phyloP scores from a whole-genome alignment of 2,329 filamentous ascomycete genomes.

The Fusarium sp. region DNA sequence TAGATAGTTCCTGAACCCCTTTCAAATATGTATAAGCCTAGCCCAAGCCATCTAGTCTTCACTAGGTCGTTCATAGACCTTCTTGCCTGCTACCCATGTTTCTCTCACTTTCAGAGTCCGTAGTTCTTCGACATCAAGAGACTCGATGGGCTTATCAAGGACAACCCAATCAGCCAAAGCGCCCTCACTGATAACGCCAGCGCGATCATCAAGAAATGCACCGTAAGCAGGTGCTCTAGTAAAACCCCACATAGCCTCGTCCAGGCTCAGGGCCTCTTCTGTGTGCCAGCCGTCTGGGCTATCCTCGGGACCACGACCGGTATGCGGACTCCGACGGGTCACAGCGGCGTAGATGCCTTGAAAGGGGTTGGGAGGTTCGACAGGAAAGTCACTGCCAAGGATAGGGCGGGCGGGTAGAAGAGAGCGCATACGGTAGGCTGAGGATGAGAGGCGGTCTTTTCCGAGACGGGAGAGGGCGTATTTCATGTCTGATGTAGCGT shows the following conservation, averaged over 20 bases:
- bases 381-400: conserved; percentile 78
- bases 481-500: conserved; percentile 78
- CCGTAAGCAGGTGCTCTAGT: conserved; percentile 70
- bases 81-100: conserved; percentile 75
- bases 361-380: conserved; percentile 76
- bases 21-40: background rate
- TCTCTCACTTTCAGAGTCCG: conserved; percentile 69
- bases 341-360: conserved; percentile 78
- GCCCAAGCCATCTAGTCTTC: background rate
- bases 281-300: conserved; percentile 68
- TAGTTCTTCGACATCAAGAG: conserved; percentile 64
- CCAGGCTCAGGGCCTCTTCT: conserved; percentile 69
- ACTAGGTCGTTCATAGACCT: conserved; percentile 56
- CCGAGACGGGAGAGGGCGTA: conserved; percentile 75
- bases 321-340: conserved; percentile 70
- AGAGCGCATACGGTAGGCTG: conserved; percentile 76
- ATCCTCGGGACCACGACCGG: conserved; percentile 64
- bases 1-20: conserved; percentile 5
- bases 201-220: conserved; percentile 69
- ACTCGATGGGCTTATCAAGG: conserved; percentile 69
- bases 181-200: conserved; percentile 70
- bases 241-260: conserved; percentile 73
- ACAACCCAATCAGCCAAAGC: conserved; percentile 79
- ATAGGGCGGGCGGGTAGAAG: conserved; percentile 67
- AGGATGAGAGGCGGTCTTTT: conserved; percentile 62